These are phyloP conservation scores for Saturnispora diversa DNA, from an alignment of 805 yeast genomes.

Conservation along the genomic window DNA sequence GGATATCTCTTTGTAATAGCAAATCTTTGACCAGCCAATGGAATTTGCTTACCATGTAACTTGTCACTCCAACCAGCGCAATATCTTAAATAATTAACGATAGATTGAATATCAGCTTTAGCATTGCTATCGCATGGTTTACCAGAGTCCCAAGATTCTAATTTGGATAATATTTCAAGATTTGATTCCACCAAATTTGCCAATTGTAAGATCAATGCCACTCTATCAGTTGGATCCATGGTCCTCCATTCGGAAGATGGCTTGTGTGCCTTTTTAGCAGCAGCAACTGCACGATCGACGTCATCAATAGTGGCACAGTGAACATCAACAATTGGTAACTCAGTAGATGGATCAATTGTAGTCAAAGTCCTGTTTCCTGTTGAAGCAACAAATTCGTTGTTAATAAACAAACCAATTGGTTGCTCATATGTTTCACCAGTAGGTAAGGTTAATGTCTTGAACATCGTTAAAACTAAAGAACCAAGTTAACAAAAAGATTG, in stretches of 20 bases:
- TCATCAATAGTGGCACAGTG: constrained; percentile 41
- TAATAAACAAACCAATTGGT: constrained; percentile 57
- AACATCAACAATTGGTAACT: constrained; percentile 38
- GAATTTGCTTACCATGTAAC: constrained; percentile 36
- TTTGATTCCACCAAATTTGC: constrained; percentile 45
- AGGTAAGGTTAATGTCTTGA: constrained; percentile 29
- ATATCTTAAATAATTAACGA: constrained; percentile 40
- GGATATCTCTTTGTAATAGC: constrained; percentile 68
- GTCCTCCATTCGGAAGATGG: constrained; percentile 35
- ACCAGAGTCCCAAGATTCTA: constrained; percentile 52
- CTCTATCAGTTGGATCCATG: constrained; percentile 35
- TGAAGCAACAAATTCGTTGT: constrained; percentile 39
- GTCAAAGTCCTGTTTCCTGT: constrained; percentile 33
- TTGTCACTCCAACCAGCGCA: constrained; percentile 61
- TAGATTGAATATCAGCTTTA: constrained; percentile 39
- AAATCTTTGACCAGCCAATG: constrained; percentile 37
- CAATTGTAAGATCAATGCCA: constrained; percentile 35
- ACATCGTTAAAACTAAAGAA: constrained; percentile 4
- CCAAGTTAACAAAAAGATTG: no score
- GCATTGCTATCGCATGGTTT: constrained; percentile 44
- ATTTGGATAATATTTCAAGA: constrained; percentile 40
- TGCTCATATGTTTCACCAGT: constrained; percentile 43
- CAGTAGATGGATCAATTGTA: constrained; percentile 44
- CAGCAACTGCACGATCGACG: constrained; percentile 43
- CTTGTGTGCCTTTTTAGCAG: constrained; percentile 40